Percentiles rank a stretch among this genome's conserved stretches.
Conservation (phyloP, 768 basidiomycete genomes). For the Hebeloma cylindrosporum region DNA sequence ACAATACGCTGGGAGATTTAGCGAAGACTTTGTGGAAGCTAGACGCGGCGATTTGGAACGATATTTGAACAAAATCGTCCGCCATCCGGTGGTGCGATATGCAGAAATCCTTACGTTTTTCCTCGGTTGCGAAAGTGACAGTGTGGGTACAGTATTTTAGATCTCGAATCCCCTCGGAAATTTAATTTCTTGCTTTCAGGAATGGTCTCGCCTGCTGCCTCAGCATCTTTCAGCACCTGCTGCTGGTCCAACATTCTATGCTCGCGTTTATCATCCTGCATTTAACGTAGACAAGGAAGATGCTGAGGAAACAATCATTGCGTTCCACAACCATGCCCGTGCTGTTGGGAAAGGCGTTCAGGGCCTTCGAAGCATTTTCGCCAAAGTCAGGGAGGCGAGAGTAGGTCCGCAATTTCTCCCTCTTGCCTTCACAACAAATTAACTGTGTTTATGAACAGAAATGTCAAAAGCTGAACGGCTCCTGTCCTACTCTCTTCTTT, state of each 20-base stretch:
- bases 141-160: slow-evolving; percentile 43
- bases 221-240: slow-evolving; percentile 59
- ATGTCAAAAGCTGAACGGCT: slow-evolving; percentile 77
- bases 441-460: slow-evolving; percentile 41
- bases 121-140: slow-evolving; percentile 71
- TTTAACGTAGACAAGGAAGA: slow-evolving; percentile 83
- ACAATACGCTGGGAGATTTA: slow-evolving; percentile 80
- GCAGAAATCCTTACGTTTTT: slow-evolving; percentile 82
- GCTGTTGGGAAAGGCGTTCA: slow-evolving; percentile 72
- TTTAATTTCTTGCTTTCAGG: slow-evolving; percentile 39
- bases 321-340: slow-evolving; percentile 65
- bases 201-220: slow-evolving; percentile 67
- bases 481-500: slow-evolving; percentile 71
- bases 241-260: slow-evolving; percentile 76
- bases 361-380: slow-evolving; percentile 60
- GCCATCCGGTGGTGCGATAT: slow-evolving; percentile 77
- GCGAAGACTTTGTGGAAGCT: slow-evolving; percentile 79
- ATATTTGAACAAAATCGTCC: slow-evolving; percentile 66
- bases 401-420: slow-evolving; percentile 33
- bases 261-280: slow-evolving; percentile 78
- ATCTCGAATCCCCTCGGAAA: background rate
- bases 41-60: slow-evolving; percentile 78
- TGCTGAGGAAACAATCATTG: slow-evolving; percentile 52
- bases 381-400: slow-evolving; percentile 61
- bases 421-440: background rate